Evolutionary conservation across 805 yeast genomes (phyloP).

Genomic region (Zygoascus tannicola): DNA sequence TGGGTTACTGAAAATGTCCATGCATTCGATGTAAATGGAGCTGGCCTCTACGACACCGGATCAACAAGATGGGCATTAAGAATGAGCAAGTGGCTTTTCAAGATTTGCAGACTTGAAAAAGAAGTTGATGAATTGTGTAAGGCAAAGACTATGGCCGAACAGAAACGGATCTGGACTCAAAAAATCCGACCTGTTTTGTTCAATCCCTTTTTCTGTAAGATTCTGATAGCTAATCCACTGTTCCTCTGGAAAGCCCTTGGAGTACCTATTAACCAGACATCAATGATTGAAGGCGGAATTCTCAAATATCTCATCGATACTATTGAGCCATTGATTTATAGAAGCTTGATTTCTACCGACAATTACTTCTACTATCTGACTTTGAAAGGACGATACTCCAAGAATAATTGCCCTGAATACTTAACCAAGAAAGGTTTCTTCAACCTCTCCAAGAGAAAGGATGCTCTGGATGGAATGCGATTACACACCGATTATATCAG

Average conservation of each 20-base stretch:
- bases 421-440: slow-evolving; percentile 51
- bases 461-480: slow-evolving; percentile 61
- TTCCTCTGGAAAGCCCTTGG: slow-evolving; percentile 84
- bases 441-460: slow-evolving; percentile 36
- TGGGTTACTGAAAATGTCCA: slow-evolving; percentile 59
- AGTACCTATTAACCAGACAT: slow-evolving; percentile 80
- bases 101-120: slow-evolving; percentile 37
- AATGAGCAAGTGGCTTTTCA: slow-evolving; percentile 52
- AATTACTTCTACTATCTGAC: slow-evolving; percentile 72
- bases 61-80: slow-evolving; percentile 81
- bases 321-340: slow-evolving; percentile 60
- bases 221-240: slow-evolving; percentile 72
- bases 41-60: slow-evolving; percentile 66
- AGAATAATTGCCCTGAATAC: slow-evolving; percentile 66
- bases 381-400: slow-evolving; percentile 50
- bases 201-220: slow-evolving; percentile 56
- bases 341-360: slow-evolving; percentile 56
- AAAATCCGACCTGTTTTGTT: slow-evolving; percentile 60
- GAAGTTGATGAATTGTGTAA: slow-evolving; percentile 48
- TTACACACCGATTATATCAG: slow-evolving; percentile 71
- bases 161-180: slow-evolving; percentile 52
- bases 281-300: slow-evolving; percentile 66
- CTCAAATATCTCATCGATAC: slow-evolving; percentile 67
- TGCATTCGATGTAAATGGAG: slow-evolving; percentile 46
- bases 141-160: slow-evolving; percentile 52